Evolutionary conservation across 192 early-diverging fungal genomes (phyloP).

Genomic region (Backusella mclennaniae): DNA sequence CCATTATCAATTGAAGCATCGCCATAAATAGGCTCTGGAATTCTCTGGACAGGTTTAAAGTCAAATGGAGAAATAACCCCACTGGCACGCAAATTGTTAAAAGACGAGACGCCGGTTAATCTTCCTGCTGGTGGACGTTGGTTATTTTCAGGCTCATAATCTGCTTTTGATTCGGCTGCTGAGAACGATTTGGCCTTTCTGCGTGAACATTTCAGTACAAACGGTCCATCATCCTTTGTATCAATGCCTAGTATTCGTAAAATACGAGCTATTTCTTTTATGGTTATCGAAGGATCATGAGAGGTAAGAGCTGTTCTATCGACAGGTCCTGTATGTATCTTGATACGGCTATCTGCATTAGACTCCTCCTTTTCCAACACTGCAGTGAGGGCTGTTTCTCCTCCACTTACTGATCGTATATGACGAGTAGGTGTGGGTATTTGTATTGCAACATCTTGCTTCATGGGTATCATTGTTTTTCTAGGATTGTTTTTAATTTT

Average conservation of each 20-base stretch:
- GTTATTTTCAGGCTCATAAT: background rate
- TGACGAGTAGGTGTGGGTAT: background rate
- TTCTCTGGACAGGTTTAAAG: background rate
- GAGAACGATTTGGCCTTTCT: slow-evolving; percentile 16
- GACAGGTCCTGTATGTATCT: slow-evolving; percentile 58
- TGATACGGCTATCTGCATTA: slow-evolving; percentile 38
- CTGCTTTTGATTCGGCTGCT: background rate
- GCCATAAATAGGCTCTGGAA: slow-evolving; percentile 35
- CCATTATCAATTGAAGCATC: slow-evolving; percentile 40
- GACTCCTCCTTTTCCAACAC: background rate
- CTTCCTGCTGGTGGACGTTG: background rate
- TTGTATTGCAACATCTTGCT: background rate
- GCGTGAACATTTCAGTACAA: slow-evolving; percentile 51
- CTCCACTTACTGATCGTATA: background rate
- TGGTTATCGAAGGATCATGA: slow-evolving; percentile 48
- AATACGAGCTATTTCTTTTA: slow-evolving; percentile 46
- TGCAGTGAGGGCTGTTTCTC: background rate
- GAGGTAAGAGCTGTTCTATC: slow-evolving; percentile 54
- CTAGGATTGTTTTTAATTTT: background rate
- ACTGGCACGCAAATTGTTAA: background rate
- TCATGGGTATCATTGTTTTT: slow-evolving; percentile 1
- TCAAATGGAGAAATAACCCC: background rate
- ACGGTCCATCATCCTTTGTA: slow-evolving; percentile 34
- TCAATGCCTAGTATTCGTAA: slow-evolving; percentile 25
- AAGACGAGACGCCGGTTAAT: background rate